Conservation (phyloP, 164 flowering plant genomes). For the Sedum album region DNA sequence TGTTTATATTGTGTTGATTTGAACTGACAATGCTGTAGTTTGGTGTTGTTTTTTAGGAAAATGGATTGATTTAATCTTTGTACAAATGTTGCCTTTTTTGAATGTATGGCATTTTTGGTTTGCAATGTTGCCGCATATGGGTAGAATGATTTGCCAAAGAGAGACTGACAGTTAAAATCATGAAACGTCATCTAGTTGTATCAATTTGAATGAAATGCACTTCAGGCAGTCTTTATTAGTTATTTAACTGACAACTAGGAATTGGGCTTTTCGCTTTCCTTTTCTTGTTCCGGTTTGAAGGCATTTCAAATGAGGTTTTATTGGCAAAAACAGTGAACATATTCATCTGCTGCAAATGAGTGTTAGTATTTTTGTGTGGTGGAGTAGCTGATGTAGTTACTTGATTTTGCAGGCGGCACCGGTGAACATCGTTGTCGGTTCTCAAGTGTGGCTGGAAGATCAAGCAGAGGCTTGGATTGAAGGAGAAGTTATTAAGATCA, state of each 20-base stretch:
- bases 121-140: background rate
- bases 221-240: background rate
- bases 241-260: no score
- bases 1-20: background rate
- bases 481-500: constrained; percentile 40
- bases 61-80: no score
- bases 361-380: background rate
- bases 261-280: no score
- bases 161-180: no score
- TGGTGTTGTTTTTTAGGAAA: background rate
- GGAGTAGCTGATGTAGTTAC: background rate
- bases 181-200: no score
- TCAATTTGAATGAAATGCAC: background rate
- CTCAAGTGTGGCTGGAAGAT: constrained; percentile 68
- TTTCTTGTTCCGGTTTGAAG: background rate
- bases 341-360: background rate
- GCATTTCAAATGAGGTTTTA: no score
- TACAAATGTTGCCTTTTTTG: background rate
- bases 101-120: background rate
- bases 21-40: background rate
- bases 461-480: constrained; percentile 49
- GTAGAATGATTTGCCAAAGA: background rate
- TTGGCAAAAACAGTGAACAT: no score
- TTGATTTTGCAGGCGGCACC: constrained; percentile 31
- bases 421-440: constrained; percentile 39